Base-by-base conservation (phyloP, 257 asterid species). In the Plectranthus barbatus region DNA sequence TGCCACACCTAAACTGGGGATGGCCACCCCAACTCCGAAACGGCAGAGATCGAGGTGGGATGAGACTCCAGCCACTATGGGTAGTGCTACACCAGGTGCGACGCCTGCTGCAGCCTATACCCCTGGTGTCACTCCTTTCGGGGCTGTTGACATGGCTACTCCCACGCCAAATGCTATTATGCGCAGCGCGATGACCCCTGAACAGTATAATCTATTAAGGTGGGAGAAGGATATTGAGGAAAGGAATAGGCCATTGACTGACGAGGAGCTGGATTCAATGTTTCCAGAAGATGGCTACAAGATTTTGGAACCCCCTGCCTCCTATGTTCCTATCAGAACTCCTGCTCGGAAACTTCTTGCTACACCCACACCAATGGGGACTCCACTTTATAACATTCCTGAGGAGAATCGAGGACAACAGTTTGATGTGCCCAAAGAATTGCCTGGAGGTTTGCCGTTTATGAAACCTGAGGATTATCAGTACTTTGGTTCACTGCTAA, bases 11-110 rank as follows among this genome's bases (percentile, higher is more conserved):
- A 86, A 89, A 78, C 72, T 80, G 45, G 79, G 93, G 41, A 33
- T 84, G 72, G 94, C 89, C 18, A 90, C 97, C 8, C 97, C 97
- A 6, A 90, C 95, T 2, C 97, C 97, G 1, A 87, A 90, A 77
- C 76, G 92, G 62, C 97, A 90, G 84, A 87, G 95, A 75, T 90
- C 97, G 5, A 90, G 97, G 77, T 90, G 97, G 97, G 97, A 90
- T 60, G 97, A 90, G 73, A 90, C 97, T 23, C 97, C 97, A 7
- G 97, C 97, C 20, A 80, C 95, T 13, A 85, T 90, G 86, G 95
- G 95, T 13, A 90, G 97, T 76, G 97, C 89, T 19, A 90, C 97
- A 1, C 97, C 96, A 0, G 94, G 90, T 47, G 91, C 97, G 51
- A 90, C 97, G 5, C 97, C 97, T 17, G 79, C 91, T 64, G 96